Evolutionary conservation across 257 asterid species (phyloP).

Genomic region (Solanum dulcamara): DNA sequence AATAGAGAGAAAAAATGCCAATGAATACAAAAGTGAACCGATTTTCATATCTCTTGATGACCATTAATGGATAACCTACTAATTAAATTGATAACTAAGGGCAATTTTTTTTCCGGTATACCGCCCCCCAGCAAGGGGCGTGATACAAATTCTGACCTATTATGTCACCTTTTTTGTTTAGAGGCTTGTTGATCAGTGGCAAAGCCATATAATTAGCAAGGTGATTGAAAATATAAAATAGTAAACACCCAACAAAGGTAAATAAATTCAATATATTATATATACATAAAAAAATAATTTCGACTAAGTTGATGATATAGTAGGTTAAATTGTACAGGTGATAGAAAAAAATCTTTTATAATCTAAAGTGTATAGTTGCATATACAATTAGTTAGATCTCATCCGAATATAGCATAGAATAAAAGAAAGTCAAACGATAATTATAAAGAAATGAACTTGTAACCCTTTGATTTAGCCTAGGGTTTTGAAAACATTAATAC

Average conservation of each 20-base stretch:
- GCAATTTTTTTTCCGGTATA: no score
- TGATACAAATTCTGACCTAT: no score
- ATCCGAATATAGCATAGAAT: constrained; percentile 10
- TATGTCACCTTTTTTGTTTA: no score
- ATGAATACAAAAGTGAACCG: no score
- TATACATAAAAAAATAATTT: not conserved
- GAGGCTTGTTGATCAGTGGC: not conserved
- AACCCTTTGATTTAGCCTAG: constrained; percentile 62
- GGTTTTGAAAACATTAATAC: constrained; percentile 36
- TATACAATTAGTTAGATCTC: not conserved
- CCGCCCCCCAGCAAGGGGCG: no score
- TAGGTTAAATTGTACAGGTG: not conserved
- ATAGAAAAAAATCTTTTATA: not conserved
- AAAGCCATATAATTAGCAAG: not conserved
- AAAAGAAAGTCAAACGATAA: not conserved
- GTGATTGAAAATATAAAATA: not conserved
- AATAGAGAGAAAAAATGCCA: not conserved
- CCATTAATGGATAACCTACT: not conserved
- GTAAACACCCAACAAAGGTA: not conserved
- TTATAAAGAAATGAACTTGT: not conserved
- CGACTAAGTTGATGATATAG: not conserved
- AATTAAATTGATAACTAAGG: not conserved
- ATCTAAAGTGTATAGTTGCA: not conserved
- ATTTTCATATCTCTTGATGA: no score
- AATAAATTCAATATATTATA: not conserved